A percentile compares a stretch with the other conserved stretches of the same genome.
These are phyloP conservation scores for Citrus sp. DNA, from an alignment of 345 rosid genomes.

Conservation along the genomic window DNA sequence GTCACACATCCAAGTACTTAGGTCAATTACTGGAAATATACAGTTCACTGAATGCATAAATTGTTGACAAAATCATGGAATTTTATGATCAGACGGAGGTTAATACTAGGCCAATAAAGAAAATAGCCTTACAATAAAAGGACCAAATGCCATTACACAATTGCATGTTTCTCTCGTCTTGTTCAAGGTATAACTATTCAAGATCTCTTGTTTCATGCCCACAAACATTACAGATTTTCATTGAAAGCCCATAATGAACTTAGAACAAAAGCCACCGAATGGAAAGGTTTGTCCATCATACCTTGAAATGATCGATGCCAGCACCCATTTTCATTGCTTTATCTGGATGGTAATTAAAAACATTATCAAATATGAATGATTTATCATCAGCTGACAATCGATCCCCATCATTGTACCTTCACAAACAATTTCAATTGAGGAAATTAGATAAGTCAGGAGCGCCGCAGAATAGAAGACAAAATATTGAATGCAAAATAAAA, in stretches of 20 bases:
- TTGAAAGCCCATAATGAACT: neutral
- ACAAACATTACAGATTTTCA: neutral
- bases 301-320: slow-evolving; percentile 74
- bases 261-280: neutral
- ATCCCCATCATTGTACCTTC: slow-evolving; percentile 81
- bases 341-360: slow-evolving; percentile 75
- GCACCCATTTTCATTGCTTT: slow-evolving; percentile 67
- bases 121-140: neutral
- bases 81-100: neutral
- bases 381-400: slow-evolving; percentile 69
- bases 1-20: slow-evolving; percentile 17
- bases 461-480: neutral
- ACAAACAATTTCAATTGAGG: slow-evolving; percentile 23
- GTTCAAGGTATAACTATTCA: neutral
- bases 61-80: neutral
- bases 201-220: neutral
- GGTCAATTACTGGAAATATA: neutral
- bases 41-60: neutral
- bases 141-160: neutral
- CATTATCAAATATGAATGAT: slow-evolving; percentile 50
- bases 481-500: slow-evolving; percentile 2
- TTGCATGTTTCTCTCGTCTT: neutral
- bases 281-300: slow-evolving; percentile 24
- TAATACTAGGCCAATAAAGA: neutral
- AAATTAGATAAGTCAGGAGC: neutral